These are phyloP conservation scores for Peterozyma toletana DNA, from an alignment of 805 yeast species.

Conservation along the genomic window DNA sequence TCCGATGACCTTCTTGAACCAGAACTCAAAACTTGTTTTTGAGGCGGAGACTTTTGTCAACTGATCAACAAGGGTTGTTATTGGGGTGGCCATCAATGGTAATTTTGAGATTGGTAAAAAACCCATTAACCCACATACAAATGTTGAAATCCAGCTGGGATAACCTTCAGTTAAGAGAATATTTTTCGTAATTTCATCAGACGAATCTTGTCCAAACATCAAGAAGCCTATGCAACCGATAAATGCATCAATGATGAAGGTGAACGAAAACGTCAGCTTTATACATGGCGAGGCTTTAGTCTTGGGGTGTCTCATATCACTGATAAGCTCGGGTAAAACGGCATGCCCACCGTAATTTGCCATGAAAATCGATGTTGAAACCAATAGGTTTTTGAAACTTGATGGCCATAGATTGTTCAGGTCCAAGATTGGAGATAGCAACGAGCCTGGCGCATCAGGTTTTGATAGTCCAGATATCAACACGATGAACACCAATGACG, in stretches of 20 bases:
- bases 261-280: constrained; percentile 50
- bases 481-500: constrained; percentile 53
- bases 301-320: constrained; percentile 64
- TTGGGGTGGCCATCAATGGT: constrained; percentile 78
- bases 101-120: constrained; percentile 77
- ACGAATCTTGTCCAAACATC: constrained; percentile 44
- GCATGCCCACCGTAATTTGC: constrained; percentile 88
- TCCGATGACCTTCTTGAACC: constrained; percentile 14
- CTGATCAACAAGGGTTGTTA: constrained; percentile 52
- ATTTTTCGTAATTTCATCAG: constrained; percentile 46
- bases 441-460: constrained; percentile 64
- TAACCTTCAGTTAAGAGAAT: constrained; percentile 35
- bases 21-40: not conserved
- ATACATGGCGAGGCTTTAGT: constrained; percentile 44
- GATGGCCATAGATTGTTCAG: constrained; percentile 63
- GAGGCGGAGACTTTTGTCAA: not conserved
- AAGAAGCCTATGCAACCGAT: constrained; percentile 63
- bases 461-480: constrained; percentile 59
- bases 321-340: constrained; percentile 64
- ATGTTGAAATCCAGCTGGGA: constrained; percentile 37
- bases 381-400: constrained; percentile 39
- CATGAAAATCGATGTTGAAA: constrained; percentile 61
- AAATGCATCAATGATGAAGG: constrained; percentile 50
- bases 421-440: constrained; percentile 42
- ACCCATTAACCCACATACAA: constrained; percentile 67